phyloP scores from a whole-genome alignment of 129 eudicot species.

The Artemisia annua region DNA sequence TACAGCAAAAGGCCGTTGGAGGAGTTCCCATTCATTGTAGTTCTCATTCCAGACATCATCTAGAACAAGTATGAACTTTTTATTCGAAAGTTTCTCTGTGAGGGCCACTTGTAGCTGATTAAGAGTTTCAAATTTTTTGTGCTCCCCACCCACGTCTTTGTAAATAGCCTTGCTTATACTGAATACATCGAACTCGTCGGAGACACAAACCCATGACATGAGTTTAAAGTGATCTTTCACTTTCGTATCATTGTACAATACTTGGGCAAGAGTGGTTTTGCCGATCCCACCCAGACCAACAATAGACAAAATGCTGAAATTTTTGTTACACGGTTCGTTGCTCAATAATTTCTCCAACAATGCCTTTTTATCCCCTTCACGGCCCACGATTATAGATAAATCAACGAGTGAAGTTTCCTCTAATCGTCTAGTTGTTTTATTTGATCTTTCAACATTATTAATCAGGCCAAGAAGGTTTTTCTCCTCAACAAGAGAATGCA shows the following conservation, averaged over 20 bases:
- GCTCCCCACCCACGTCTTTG: background rate
- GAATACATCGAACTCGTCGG: background rate
- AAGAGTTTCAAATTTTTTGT: background rate
- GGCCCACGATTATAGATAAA: background rate
- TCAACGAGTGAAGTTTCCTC: background rate
- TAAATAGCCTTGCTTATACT: background rate
- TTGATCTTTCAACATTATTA: conserved; percentile 10
- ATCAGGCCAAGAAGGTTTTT: background rate
- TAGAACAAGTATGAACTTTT: conserved; percentile 5
- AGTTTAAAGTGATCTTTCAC: background rate
- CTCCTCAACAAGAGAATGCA: background rate
- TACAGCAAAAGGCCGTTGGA: background rate
- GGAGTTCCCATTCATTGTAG: background rate
- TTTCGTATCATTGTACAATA: background rate
- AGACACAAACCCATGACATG: background rate
- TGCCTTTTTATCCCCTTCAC: conserved; percentile 8
- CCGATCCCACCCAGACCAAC: conserved; percentile 14
- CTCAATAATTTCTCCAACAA: background rate
- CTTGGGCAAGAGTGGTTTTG: background rate
- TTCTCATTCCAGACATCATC: conserved; percentile 12
- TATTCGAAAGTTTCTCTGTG: background rate
- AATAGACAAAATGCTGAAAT: background rate
- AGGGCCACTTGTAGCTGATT: conserved; percentile 3
- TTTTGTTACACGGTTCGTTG: background rate
- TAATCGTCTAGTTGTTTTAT: background rate